Evolutionary conservation across 2,329 filamentous ascomycete species (phyloP).

Genomic region (Aotearoamyces nothofagi): DNA sequence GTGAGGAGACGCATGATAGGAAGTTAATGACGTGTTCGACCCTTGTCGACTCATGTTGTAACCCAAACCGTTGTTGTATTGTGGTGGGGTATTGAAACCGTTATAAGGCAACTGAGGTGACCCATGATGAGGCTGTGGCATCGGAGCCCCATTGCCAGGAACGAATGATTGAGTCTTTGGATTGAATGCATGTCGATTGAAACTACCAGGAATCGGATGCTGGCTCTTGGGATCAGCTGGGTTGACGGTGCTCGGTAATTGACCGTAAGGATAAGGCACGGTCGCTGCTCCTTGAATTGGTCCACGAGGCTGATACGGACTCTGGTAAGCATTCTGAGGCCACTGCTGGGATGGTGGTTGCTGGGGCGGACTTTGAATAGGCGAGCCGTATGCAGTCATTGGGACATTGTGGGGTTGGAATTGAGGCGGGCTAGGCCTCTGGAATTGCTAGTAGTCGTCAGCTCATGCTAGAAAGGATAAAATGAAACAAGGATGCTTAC

Average conservation of each 20-base stretch:
- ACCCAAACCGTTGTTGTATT: constrained; percentile 17
- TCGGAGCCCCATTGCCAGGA: constrained; percentile 40
- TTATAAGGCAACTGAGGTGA: constrained; percentile 29
- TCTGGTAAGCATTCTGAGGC: constrained; percentile 14
- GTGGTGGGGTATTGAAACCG: constrained; percentile 16
- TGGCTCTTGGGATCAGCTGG: constrained; percentile 60
- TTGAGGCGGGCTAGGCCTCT: constrained; percentile 14
- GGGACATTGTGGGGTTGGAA: constrained; percentile 19
- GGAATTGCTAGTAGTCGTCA: constrained; percentile 13
- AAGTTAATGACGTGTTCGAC: constrained; percentile 20
- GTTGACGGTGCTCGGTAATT: constrained; percentile 55
- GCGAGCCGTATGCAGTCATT: constrained; percentile 18
- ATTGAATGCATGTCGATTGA: constrained; percentile 76
- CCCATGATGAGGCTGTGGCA: constrained; percentile 23
- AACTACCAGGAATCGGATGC: constrained; percentile 75
- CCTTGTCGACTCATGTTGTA: constrained; percentile 21
- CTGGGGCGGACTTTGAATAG: constrained; percentile 16
- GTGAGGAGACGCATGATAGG: constrained; percentile 21
- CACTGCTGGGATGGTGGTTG: constrained; percentile 15
- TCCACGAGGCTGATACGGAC: constrained; percentile 15
- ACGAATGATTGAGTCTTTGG: constrained; percentile 89
- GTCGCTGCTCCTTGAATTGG: constrained; percentile 12
- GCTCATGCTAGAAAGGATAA: constrained; percentile 4
- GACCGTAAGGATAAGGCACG: constrained; percentile 61
- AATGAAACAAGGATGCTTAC: constrained; percentile 7